These are phyloP conservation scores for Pinus taeda DNA, from an alignment of 75 land plant species.

Conservation along the genomic window DNA sequence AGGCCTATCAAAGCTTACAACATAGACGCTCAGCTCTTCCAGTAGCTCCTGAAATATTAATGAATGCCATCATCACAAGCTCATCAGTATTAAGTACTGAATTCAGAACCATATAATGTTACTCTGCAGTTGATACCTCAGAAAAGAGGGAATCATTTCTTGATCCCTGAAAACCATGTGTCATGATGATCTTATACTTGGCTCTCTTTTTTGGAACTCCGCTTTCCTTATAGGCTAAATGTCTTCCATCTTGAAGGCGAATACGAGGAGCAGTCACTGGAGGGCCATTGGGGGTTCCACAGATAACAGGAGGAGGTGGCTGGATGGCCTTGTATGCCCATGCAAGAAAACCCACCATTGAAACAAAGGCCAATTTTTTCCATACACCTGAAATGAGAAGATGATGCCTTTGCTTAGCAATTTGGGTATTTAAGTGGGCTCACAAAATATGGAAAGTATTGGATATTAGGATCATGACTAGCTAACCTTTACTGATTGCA, in stretches of 20 bases:
- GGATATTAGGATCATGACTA: no score
- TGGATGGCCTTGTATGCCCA: constrained; percentile 42
- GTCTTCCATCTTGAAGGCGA: constrained; percentile 78
- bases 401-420: no score
- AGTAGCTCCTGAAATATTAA: constrained; percentile 33
- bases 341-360: constrained; percentile 23
- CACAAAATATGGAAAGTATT: no score
- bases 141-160: constrained; percentile 34
- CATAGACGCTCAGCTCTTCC: constrained; percentile 35
- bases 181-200: constrained; percentile 44
- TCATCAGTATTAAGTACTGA: no score
- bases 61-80: no score
- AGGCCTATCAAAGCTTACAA: constrained; percentile 48
- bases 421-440: no score
- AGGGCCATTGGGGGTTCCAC: constrained; percentile 69
- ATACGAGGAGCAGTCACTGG: constrained; percentile 69
- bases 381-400: not conserved
- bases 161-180: constrained; percentile 63
- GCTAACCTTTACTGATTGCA: not conserved
- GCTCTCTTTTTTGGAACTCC: constrained; percentile 73
- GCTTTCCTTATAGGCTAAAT: constrained; percentile 71
- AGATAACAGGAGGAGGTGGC: constrained; percentile 62
- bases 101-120: not conserved
- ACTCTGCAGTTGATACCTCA: constrained; percentile 19
- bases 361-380: constrained; percentile 8